phyloP scores from a whole-genome alignment of 2,329 filamentous ascomycete species.

The Colletotrichum liaoningense region DNA sequence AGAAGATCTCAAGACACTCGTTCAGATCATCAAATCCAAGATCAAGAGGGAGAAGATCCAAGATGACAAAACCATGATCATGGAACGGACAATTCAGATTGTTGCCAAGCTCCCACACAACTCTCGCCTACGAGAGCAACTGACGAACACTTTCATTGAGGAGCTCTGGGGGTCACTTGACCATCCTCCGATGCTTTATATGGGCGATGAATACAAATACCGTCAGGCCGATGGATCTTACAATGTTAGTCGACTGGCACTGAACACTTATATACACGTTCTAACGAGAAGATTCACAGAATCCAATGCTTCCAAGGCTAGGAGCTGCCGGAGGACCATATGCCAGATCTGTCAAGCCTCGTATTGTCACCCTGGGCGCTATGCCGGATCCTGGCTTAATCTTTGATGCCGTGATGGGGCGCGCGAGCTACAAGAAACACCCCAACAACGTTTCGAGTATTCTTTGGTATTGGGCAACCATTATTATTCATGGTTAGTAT shows the following conservation, averaged over 20 bases:
- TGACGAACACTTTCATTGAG: slow-evolving; percentile 76
- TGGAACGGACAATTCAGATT: slow-evolving; percentile 79
- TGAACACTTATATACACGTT: neutral
- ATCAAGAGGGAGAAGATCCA: slow-evolving; percentile 70
- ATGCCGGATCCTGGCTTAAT: slow-evolving; percentile 74
- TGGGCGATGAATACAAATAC: slow-evolving; percentile 73
- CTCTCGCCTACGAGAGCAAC: slow-evolving; percentile 69
- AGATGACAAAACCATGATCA: slow-evolving; percentile 83
- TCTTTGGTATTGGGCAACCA: slow-evolving; percentile 62
- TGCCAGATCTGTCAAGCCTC: slow-evolving; percentile 71
- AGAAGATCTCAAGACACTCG: slow-evolving; percentile 71
- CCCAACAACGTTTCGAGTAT: slow-evolving; percentile 80
- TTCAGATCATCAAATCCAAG: slow-evolving; percentile 70
- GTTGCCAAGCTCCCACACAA: slow-evolving; percentile 72
- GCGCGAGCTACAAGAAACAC: slow-evolving; percentile 63
- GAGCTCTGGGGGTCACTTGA: slow-evolving; percentile 78
- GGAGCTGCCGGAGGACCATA: slow-evolving; percentile 77
- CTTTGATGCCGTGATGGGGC: slow-evolving; percentile 72
- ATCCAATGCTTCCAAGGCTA: slow-evolving; percentile 72
- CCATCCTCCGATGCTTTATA: slow-evolving; percentile 76
- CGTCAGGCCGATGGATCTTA: slow-evolving; percentile 77
- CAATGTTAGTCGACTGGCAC: slow-evolving; percentile 58
- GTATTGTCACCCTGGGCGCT: slow-evolving; percentile 69
- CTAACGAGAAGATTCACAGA: slow-evolving; percentile 50
- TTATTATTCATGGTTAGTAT: slow-evolving; percentile 74